A percentile compares a stretch with the other conserved stretches of the same genome.
Conservation (phyloP, 805 yeast species). For the Teunomyces gatunensis region DNA sequence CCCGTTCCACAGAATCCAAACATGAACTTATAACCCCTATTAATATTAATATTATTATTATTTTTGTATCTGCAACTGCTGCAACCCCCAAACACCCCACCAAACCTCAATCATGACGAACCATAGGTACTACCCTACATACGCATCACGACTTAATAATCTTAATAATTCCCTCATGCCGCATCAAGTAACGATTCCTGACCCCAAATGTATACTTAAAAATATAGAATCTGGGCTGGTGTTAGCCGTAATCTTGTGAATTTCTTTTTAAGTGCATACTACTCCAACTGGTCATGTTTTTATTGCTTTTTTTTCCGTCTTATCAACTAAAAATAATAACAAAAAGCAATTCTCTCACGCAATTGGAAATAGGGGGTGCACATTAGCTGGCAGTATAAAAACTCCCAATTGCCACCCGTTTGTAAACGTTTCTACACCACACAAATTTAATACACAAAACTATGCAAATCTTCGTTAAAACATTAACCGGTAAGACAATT, state of each 20-base stretch:
- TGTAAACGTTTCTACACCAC: constrained; percentile 26
- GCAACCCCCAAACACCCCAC: no score
- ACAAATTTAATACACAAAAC: constrained; percentile 41
- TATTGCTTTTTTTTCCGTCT: constrained; percentile 3
- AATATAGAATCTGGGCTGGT: neutral
- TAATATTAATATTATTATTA: neutral
- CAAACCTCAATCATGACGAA: no score
- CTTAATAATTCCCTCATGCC: neutral
- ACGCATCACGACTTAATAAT: neutral
- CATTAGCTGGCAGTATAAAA: constrained; percentile 1
- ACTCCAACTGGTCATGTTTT: neutral
- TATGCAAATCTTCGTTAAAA: constrained; percentile 98
- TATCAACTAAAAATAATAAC: neutral
- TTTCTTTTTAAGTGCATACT: neutral
- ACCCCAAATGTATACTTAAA: neutral
- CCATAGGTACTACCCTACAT: neutral
- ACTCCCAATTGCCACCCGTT: constrained; percentile 4
- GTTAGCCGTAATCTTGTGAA: neutral
- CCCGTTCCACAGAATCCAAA: constrained; percentile 1
- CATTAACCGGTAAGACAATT: constrained; percentile 99
- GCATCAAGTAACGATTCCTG: neutral
- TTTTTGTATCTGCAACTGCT: no score
- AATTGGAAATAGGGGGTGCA: constrained; percentile 4
- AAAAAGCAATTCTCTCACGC: constrained; percentile 2
- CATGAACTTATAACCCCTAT: neutral